Evolutionary conservation across 2,329 filamentous ascomycete genomes (phyloP).

Genomic region (Aschersonia sp.): DNA sequence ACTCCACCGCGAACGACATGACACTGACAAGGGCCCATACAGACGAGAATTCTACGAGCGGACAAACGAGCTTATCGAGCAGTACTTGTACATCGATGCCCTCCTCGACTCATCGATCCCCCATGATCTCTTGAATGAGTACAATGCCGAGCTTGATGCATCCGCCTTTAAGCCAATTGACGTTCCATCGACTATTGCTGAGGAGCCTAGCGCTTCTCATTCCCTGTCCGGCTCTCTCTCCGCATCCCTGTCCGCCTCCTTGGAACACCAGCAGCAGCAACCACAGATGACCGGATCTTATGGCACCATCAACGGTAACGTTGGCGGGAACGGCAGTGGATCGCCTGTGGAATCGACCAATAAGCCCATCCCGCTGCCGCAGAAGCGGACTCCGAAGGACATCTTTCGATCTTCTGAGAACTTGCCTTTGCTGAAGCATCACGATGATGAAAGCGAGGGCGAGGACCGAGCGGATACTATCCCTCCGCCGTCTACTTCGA

Average conservation of each 20-base stretch:
- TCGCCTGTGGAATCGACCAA: slow-evolving; percentile 8
- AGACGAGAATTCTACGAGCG: slow-evolving; percentile 77
- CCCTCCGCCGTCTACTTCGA: slow-evolving; percentile 2
- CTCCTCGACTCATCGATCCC: slow-evolving; percentile 86
- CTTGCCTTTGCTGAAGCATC: slow-evolving; percentile 44
- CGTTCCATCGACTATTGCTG: slow-evolving; percentile 62
- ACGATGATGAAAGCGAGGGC: slow-evolving; percentile 22
- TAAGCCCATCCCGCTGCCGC: slow-evolving; percentile 22
- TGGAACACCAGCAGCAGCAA: slow-evolving; percentile 1
- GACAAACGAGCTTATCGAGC: slow-evolving; percentile 75
- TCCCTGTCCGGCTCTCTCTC: slow-evolving; percentile 7
- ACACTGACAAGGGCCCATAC: background rate
- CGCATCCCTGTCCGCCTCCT: slow-evolving; percentile 5
- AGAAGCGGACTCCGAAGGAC: slow-evolving; percentile 72
- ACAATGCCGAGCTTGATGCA: slow-evolving; percentile 46
- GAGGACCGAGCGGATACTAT: slow-evolving; percentile 21
- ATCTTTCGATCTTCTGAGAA: slow-evolving; percentile 66
- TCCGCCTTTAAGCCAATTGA: slow-evolving; percentile 39
- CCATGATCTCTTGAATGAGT: slow-evolving; percentile 82
- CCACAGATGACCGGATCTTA: slow-evolving; percentile 9
- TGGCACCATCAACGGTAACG: slow-evolving; percentile 13
- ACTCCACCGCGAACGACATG: background rate
- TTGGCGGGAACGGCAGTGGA: slow-evolving; percentile 15
- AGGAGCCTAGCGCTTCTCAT: slow-evolving; percentile 37
- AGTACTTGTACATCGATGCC: slow-evolving; percentile 87